Evolutionary conservation across 2,329 filamentous ascomycete genomes (phyloP), one percentile per base, ranked within the genome.

Genomic region (Aureobasidium sp.): DNA sequence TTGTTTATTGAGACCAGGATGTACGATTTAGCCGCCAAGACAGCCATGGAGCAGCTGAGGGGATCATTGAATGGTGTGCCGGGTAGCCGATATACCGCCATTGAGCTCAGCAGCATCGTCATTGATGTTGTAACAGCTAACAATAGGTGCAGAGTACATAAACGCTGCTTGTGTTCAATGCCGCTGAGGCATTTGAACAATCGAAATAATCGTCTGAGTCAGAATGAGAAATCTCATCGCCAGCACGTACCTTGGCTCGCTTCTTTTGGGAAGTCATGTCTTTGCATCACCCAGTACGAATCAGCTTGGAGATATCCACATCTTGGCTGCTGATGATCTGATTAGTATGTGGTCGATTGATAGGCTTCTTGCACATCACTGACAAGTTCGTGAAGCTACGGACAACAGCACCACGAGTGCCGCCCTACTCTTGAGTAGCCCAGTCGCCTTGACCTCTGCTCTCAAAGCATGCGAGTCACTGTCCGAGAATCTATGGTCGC

Each of bases 401-500:
- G 37, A 63, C 32, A 62, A 41, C 5, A 62, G 29, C 8, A 62
- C 30, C 8, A 62, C 59, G 9, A 63, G 62, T 47, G 62, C 62
- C 21, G 62, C 62, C 5, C 30, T 63, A 9, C 41, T 63, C 16
- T 37, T 63, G 27, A 44, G 45, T n/a, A 42, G 9, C 1, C 34
- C 62, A n/a, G 29, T 36, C 13, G 58, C 59, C 27, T 45, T 54
- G 9, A 21, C 52, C 21, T 32, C 25, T 7, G 59, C 62, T n/a
- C n/a, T 39, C 27, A 27, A 13, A 16, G 44, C 62, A 32, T 63
- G 62, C 44, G 37, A 50, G n/a, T 44, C 64, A 3, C 44, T 66
- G 45, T 50, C 59, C n/a, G 65, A 66, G 47, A 39, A 27, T 27
- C 37, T 66, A 4, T 65, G 62, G 59, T 64, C 65, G 25, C 45